These are phyloP conservation scores for Linnemannia schmuckeri DNA, from an alignment of 192 early-diverging fungal species.

Conservation along the genomic window DNA sequence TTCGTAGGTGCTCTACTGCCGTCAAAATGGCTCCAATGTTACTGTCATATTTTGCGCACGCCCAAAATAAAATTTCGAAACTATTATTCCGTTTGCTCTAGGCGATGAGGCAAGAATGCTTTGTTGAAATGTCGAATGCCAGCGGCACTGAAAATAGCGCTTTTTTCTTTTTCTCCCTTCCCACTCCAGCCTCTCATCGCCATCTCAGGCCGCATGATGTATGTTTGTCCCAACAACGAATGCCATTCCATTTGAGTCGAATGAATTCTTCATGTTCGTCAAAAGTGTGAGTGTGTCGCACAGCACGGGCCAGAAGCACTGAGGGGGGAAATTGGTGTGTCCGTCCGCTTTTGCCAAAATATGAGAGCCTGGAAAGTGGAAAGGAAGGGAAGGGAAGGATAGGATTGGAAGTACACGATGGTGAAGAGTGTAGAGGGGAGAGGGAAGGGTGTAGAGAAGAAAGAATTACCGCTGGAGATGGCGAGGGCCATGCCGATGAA, in stretches of 20 bases:
- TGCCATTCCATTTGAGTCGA: not conserved
- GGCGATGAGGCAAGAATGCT: not conserved
- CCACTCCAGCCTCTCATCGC: not conserved
- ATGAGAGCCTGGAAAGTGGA: not conserved
- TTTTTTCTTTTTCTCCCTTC: not conserved
- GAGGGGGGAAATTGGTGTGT: no score
- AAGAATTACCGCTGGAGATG: conserved; percentile 66
- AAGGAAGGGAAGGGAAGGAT: not conserved
- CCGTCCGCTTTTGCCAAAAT: not conserved
- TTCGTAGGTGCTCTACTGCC: not conserved
- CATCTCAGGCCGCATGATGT: not conserved
- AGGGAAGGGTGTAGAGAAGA: not conserved
- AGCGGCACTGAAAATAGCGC: not conserved
- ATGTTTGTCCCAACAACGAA: not conserved
- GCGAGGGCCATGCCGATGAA: conserved; percentile 89
- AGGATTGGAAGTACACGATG: not conserved
- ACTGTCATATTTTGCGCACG: no score
- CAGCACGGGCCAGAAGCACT: not conserved
- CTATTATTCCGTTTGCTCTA: not conserved
- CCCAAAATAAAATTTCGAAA: no score
- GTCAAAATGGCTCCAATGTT: no score
- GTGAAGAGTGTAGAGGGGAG: no score
- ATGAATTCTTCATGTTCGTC: no score
- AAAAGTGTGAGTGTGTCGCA: not conserved
- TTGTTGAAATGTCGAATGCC: not conserved